A percentile compares a stretch with the other conserved stretches of the same genome.
Conservation (phyloP, 768 basidiomycete genomes). For the Lentinula raphanica region DNA sequence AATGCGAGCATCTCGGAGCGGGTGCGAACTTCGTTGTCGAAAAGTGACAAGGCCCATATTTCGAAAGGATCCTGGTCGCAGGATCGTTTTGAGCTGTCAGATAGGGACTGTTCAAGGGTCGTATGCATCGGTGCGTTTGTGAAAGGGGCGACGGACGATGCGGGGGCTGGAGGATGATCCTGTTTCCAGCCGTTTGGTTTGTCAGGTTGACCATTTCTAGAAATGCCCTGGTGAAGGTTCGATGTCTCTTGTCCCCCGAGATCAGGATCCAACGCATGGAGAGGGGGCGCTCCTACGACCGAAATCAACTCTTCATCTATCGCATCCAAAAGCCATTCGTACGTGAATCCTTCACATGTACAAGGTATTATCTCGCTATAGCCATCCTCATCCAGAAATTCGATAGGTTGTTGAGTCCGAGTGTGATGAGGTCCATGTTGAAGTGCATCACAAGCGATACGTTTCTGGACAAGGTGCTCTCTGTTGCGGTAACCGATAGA, state of each 20-base stretch:
- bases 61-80: slow-evolving; percentile 40
- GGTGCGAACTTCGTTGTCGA: slow-evolving; percentile 18
- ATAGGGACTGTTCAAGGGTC: no score
- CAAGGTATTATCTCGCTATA: not conserved
- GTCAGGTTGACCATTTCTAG: not conserved
- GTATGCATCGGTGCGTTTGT: no score
- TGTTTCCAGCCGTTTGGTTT: not conserved
- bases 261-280: not conserved
- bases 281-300: slow-evolving; percentile 43
- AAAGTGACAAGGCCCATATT: slow-evolving; percentile 21
- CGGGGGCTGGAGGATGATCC: not conserved
- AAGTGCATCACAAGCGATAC: not conserved
- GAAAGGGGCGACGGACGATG: not conserved
- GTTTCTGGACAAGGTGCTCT: not conserved
- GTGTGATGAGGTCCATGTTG: not conserved
- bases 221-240: not conserved
- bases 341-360: slow-evolving; percentile 25
- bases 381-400: slow-evolving; percentile 21
- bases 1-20: slow-evolving; percentile 39
- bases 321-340: slow-evolving; percentile 35
- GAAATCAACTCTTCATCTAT: slow-evolving; percentile 57
- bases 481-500: slow-evolving; percentile 28
- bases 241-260: not conserved
- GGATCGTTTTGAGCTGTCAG: slow-evolving; percentile 18
- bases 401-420: slow-evolving; percentile 32